Conservation (phyloP, 176 grass and related monocot species). For the Dactylis glomerata region DNA sequence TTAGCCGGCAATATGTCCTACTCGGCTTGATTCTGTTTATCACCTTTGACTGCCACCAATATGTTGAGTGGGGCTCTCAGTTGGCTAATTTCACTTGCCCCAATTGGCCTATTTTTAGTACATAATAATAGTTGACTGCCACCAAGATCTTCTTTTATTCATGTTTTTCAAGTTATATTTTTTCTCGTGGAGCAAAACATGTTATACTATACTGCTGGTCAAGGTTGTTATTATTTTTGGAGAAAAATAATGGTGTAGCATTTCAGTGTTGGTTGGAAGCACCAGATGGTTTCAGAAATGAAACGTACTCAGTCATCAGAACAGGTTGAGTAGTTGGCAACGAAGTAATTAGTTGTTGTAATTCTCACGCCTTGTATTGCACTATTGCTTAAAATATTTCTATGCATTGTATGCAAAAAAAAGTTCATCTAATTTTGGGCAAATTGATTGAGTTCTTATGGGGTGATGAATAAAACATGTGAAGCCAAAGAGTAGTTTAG, state of each 20-base stretch:
- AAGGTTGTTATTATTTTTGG: not conserved
- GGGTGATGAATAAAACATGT: not conserved
- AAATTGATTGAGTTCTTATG: not conserved
- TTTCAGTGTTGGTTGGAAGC: not conserved
- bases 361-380: not conserved
- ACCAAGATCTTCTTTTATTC: not conserved
- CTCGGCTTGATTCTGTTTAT: not conserved
- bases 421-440: not conserved
- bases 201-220: not conserved
- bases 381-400: no score
- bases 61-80: not conserved
- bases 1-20: slow-evolving; percentile 9
- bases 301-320: not conserved
- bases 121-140: not conserved
- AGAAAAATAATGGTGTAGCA: not conserved
- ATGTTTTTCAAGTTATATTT: not conserved
- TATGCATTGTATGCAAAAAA: not conserved
- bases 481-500: not conserved
- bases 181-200: not conserved
- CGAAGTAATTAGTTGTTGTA: not conserved
- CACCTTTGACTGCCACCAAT: not conserved
- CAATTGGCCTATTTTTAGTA: not conserved
- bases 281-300: not conserved
- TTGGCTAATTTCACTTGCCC: not conserved
- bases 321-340: not conserved